phyloP scores from a whole-genome alignment of 305 asterid species.

The Fraxinus velutina region DNA sequence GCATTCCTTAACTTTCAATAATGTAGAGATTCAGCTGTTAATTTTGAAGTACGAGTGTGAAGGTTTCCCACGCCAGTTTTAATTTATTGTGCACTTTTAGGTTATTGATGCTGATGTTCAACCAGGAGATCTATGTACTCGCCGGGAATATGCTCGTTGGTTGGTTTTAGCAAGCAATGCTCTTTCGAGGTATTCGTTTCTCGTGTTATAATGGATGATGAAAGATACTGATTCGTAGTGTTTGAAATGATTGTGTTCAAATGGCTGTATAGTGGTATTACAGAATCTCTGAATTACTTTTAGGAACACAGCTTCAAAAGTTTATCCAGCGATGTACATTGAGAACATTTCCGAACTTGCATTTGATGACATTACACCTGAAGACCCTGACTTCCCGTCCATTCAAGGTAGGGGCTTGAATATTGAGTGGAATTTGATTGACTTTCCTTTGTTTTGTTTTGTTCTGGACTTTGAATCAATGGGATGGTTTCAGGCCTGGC shows the following conservation, averaged over 20 bases:
- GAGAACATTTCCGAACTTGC: conserved; percentile 91
- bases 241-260: conserved; percentile 4
- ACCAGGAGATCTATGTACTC: conserved; percentile 93
- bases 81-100: conserved; percentile 31
- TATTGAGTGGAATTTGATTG: conserved; percentile 13
- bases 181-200: conserved; percentile 64
- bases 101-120: conserved; percentile 81
- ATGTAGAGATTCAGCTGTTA: conserved; percentile 18
- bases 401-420: conserved; percentile 65
- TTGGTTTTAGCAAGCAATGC: conserved; percentile 82
- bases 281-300: conserved; percentile 26
- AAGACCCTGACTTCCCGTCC: conserved; percentile 86
- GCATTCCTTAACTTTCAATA: not conserved
- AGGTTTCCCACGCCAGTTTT: conserved; percentile 16
- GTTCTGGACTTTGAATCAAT: conserved; percentile 33
- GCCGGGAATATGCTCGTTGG: conserved; percentile 98
- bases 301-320: conserved; percentile 81
- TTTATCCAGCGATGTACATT: conserved; percentile 96
- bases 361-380: conserved; percentile 83
- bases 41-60: not conserved
- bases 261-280: conserved; percentile 22
- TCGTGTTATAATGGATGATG: conserved; percentile 7
- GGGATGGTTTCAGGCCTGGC: conserved; percentile 73
- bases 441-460: conserved; percentile 12
- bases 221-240: conserved; percentile 20